Evolutionary conservation across 1,284 basidiomycete species (phyloP).

Genomic region (Pseudozyma tsukubaensis): DNA sequence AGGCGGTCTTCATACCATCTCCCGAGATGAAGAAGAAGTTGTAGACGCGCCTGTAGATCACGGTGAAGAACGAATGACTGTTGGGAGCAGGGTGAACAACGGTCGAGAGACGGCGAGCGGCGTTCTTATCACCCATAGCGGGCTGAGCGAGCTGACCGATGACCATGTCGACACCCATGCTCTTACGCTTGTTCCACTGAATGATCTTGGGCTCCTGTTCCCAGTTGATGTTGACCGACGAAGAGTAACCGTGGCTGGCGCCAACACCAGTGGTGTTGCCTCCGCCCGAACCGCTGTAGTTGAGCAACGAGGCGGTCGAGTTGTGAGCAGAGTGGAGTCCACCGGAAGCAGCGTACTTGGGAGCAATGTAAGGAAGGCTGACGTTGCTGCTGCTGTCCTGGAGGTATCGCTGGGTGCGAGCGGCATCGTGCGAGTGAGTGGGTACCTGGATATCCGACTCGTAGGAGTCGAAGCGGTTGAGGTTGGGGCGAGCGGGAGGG

Average conservation of each 20-base stretch:
- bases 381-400: slow-evolving; percentile 47
- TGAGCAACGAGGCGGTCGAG: slow-evolving; percentile 40
- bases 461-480: slow-evolving; percentile 38
- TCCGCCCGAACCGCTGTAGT: slow-evolving; percentile 30
- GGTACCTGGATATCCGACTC: slow-evolving; percentile 43
- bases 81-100: slow-evolving; percentile 34
- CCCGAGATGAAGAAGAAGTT: slow-evolving; percentile 46
- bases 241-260: slow-evolving; percentile 33
- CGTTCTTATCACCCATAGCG: slow-evolving; percentile 51
- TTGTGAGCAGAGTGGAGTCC: slow-evolving; percentile 20
- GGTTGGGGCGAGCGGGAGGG: slow-evolving; percentile 23
- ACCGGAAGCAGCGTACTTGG: slow-evolving; percentile 30
- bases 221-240: slow-evolving; percentile 39
- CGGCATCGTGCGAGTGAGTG: slow-evolving; percentile 33
- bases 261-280: slow-evolving; percentile 23
- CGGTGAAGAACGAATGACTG: slow-evolving; percentile 41
- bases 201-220: slow-evolving; percentile 50
- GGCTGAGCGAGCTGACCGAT: slow-evolving; percentile 55
- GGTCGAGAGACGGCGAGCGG: slow-evolving; percentile 40
- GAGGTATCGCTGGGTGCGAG: slow-evolving; percentile 43
- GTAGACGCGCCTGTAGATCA: slow-evolving; percentile 36
- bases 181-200: slow-evolving; percentile 54
- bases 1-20: slow-evolving; percentile 41
- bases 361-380: slow-evolving; percentile 45
- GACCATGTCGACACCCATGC: slow-evolving; percentile 25